Conservation (phyloP, 306 rosid species). For the Acacia acuminata region DNA sequence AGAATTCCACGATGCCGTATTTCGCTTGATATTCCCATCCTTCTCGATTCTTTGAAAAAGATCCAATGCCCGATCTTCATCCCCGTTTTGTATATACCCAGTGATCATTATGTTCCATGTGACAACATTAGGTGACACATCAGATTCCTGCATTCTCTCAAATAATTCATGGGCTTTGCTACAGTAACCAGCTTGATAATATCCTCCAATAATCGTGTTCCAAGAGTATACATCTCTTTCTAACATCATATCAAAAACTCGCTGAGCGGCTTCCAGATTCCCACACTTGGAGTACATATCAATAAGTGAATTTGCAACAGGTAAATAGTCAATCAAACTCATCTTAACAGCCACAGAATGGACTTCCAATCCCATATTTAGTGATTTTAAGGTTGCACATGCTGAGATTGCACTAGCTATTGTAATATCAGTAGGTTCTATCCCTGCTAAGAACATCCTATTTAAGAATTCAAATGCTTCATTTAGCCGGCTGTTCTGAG, state of each 20-base stretch:
- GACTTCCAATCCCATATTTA: constrained; percentile 65
- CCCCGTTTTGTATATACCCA: constrained; percentile 79
- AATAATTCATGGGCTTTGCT: constrained; percentile 88
- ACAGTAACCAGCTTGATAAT: constrained; percentile 81
- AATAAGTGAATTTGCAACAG: constrained; percentile 73
- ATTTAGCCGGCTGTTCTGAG: constrained; percentile 59
- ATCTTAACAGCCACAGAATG: constrained; percentile 70
- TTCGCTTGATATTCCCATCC: constrained; percentile 70
- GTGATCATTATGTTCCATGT: constrained; percentile 93
- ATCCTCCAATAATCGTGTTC: constrained; percentile 94
- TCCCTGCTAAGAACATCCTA: constrained; percentile 63
- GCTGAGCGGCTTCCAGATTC: constrained; percentile 70
- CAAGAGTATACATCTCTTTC: constrained; percentile 83
- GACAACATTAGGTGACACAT: constrained; percentile 67
- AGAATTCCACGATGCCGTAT: constrained; percentile 89
- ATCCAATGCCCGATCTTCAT: constrained; percentile 77
- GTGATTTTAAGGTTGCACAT: constrained; percentile 67
- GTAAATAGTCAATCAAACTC: constrained; percentile 46
- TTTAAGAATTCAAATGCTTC: constrained; percentile 70
- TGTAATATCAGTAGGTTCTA: constrained; percentile 70
- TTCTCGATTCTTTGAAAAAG: constrained; percentile 78
- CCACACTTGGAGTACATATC: constrained; percentile 91
- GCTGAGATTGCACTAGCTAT: constrained; percentile 71
- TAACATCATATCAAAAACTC: constrained; percentile 59
- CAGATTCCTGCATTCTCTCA: constrained; percentile 78